Conservation (phyloP, 1,139 yeast species). For the Lipomyces yarrowii region DNA sequence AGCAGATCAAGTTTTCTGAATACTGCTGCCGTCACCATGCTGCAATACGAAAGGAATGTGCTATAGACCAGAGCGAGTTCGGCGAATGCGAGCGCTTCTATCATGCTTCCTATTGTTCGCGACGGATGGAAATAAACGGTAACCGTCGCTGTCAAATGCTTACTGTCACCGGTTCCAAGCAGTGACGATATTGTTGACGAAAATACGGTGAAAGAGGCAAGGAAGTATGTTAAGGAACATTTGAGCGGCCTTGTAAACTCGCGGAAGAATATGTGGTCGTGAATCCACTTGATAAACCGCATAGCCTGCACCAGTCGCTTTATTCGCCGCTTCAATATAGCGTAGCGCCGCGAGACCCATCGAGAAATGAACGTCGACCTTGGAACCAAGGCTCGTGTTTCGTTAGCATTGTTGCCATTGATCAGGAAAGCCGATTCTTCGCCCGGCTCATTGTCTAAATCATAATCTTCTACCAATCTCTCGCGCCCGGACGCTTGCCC, state of each 20-base stretch:
- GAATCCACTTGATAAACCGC: slow-evolving; percentile 13
- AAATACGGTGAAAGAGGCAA: slow-evolving; percentile 79
- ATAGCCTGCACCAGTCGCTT: slow-evolving; percentile 6
- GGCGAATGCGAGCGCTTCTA: slow-evolving; percentile 69
- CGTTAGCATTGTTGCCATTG: neutral
- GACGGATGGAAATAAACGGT: slow-evolving; percentile 87
- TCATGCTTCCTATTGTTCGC: slow-evolving; percentile 78
- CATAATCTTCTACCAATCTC: slow-evolving; percentile 12
- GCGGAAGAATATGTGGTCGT: slow-evolving; percentile 12
- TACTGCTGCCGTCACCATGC: slow-evolving; percentile 57
- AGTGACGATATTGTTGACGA: slow-evolving; percentile 56
- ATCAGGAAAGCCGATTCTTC: slow-evolving; percentile 11
- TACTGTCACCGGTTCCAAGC: slow-evolving; percentile 70
- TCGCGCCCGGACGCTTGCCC: slow-evolving; percentile 9
- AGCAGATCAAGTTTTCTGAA: slow-evolving; percentile 53
- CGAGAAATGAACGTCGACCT: neutral
- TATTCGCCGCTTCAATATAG: neutral
- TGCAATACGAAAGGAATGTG: slow-evolving; percentile 55
- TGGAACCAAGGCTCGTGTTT: neutral
- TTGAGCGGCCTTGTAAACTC: slow-evolving; percentile 48
- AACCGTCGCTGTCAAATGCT: slow-evolving; percentile 80
- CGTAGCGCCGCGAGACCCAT: neutral
- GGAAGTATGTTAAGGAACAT: slow-evolving; percentile 68
- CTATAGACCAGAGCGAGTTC: slow-evolving; percentile 58
- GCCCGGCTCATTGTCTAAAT: slow-evolving; percentile 9